Percentiles rank a stretch among this genome's conserved stretches.
Evolutionary conservation across 2,329 filamentous ascomycete species (phyloP).

Genomic region (Biscogniauxia sp.): DNA sequence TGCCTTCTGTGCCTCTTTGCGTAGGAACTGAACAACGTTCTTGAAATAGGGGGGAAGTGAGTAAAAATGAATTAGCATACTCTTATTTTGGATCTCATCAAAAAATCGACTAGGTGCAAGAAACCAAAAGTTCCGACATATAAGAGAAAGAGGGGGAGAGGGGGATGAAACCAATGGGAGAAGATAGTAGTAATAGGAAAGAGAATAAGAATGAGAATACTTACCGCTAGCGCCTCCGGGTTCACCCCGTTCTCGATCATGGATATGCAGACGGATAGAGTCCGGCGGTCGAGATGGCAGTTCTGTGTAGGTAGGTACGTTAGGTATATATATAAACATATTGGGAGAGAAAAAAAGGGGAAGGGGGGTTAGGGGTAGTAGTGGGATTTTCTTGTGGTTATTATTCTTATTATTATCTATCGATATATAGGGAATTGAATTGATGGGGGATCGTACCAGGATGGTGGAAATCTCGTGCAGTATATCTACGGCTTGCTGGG

Average conservation of each 20-base stretch:
- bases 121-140: neutral
- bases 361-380: neutral
- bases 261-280: conserved; percentile 91
- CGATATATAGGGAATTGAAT: neutral
- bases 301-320: conserved; percentile 67
- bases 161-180: neutral
- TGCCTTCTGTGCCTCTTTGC: conserved; percentile 53
- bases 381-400: neutral
- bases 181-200: no score
- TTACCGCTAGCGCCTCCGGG: conserved; percentile 88
- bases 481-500: conserved; percentile 80
- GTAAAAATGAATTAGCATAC: neutral
- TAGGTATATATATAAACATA: no score
- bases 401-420: no score
- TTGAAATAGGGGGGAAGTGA: conserved; percentile 28
- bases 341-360: no score
- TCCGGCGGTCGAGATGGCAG: conserved; percentile 85
- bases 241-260: conserved; percentile 97
- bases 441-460: conserved; percentile 72
- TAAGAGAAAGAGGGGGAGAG: neutral
- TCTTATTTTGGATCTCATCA: no score
- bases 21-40: conserved; percentile 60
- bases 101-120: no score
- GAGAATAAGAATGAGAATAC: no score
- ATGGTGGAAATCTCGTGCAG: conserved; percentile 85